Base-by-base conservation (phyloP, 2,329 filamentous ascomycete species). In the Chaetomium sp. region DNA sequence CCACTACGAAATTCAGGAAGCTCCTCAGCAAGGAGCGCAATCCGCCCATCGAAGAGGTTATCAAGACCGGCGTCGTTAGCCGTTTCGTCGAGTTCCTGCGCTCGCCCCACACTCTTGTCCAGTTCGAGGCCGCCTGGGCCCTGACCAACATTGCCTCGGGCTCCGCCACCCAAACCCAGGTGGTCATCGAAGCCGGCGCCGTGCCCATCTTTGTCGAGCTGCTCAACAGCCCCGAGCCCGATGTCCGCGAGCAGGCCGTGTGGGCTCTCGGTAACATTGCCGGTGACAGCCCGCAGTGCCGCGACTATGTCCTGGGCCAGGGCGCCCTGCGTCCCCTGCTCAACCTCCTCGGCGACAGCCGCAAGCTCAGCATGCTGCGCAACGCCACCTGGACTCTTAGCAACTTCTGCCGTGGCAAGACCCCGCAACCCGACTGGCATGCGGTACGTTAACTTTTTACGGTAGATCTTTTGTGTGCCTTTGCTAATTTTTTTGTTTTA, bases 381-480 rank as follows among this genome's bases (percentile, higher is more conserved):
- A 99, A 99, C 71, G 94, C 94, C 38, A 99, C 94, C 32, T 99
- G 94, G 94, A 99, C 94, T 45, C 79, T 99, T 55, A 97, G 94
- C 82, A 99, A 99, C 80, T 99, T 99, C 78, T 99, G 94, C 79
- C 90, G 94, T 79, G 94, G 94, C 76, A 99, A 99, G 84, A 96
- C 92, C 7, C 94, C 94, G 51, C 94, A 99, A 77, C 94, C 94
- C 47, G 94, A 99, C 71, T 99, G 94, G 94, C 84, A 85, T 69
- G 96, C 90, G 40, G 91, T 96, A 80, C 74, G 89, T 80, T 44
- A 5, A 45, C 40, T 14, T 56, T 54, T 37, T n/a, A 40, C 36
- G 35, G 51, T 37, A 3, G 49, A 6, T 7, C 2, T 14, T 6
- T 11, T 46, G 47, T 56, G 47, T 56, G 55, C 52, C 58, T 40